phyloP scores from a whole-genome alignment of 257 asterid species.

The Solanum lycopersicoides region DNA sequence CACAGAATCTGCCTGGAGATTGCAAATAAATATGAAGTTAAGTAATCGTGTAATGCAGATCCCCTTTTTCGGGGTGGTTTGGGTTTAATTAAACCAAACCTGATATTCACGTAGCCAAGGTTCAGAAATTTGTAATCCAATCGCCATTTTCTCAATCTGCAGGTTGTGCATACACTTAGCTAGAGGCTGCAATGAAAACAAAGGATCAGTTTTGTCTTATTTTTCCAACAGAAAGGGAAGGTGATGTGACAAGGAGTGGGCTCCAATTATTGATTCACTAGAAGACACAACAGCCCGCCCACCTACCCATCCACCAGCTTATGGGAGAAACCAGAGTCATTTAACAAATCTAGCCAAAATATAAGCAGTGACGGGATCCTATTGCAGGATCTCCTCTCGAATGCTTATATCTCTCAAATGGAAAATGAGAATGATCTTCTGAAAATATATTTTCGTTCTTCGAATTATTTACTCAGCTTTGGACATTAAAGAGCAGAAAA shows the following conservation, averaged over 20 bases:
- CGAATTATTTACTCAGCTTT: not conserved
- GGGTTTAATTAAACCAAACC: conserved; percentile 23
- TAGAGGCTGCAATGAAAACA: conserved; percentile 59
- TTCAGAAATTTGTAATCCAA: conserved; percentile 68
- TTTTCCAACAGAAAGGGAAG: not conserved
- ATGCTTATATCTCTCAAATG: not conserved
- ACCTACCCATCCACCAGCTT: not conserved
- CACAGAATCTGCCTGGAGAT: not conserved
- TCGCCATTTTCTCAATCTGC: conserved; percentile 80
- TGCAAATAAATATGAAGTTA: not conserved
- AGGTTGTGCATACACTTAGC: conserved; percentile 84
- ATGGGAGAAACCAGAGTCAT: not conserved
- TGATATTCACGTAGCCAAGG: conserved; percentile 95
- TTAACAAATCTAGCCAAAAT: not conserved
- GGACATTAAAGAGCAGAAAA: not conserved
- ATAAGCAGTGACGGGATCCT: not conserved
- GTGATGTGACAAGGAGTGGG: not conserved
- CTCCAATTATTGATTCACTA: not conserved
- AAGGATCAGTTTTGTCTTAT: not conserved
- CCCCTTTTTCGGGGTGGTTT: not conserved
- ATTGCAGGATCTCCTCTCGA: not conserved
- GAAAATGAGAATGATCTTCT: not conserved
- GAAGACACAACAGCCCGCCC: not conserved
- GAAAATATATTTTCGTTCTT: not conserved
- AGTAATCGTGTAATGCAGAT: not conserved